Conservation (phyloP, 306 rosid genomes). For the Cicer yamashitae region DNA sequence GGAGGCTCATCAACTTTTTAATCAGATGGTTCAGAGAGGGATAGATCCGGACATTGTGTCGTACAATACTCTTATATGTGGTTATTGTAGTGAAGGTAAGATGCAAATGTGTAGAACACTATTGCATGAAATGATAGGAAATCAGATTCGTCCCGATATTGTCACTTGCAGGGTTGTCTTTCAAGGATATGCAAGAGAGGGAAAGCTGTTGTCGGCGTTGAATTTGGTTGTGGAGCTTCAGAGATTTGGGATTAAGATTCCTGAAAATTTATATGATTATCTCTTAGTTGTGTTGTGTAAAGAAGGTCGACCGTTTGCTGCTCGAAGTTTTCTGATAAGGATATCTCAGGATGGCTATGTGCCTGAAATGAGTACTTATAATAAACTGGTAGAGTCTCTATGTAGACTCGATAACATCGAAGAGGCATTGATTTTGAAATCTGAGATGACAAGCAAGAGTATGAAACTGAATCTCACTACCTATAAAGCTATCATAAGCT, state of each 20-base stretch:
- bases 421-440: conserved; percentile 66
- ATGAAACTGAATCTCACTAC: conserved; percentile 51
- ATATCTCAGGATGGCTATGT: conserved; percentile 54
- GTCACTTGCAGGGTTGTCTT: conserved; percentile 68
- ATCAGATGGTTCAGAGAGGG: conserved; percentile 80
- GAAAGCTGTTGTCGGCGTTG: conserved; percentile 74
- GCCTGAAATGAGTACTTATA: conserved; percentile 56
- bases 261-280: conserved; percentile 58
- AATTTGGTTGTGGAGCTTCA: conserved; percentile 77
- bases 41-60: conserved; percentile 64
- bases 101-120: conserved; percentile 61
- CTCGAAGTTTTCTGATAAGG: conserved; percentile 71
- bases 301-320: conserved; percentile 83
- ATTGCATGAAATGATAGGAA: conserved; percentile 72
- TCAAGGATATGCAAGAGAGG: conserved; percentile 70
- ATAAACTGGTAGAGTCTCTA: conserved; percentile 61
- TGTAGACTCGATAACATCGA: conserved; percentile 56
- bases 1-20: conserved; percentile 93
- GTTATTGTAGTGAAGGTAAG: conserved; percentile 70
- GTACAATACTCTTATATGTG: conserved; percentile 75
- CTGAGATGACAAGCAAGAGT: conserved; percentile 52
- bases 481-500: conserved; percentile 63
- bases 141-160: conserved; percentile 61
- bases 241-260: conserved; percentile 54
- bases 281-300: conserved; percentile 67